A percentile compares a stretch with the other conserved stretches of the same genome.
These are phyloP conservation scores for Paraphaeosphaeria minitans DNA, from an alignment of 2,329 filamentous ascomycete species.

Conservation along the genomic window DNA sequence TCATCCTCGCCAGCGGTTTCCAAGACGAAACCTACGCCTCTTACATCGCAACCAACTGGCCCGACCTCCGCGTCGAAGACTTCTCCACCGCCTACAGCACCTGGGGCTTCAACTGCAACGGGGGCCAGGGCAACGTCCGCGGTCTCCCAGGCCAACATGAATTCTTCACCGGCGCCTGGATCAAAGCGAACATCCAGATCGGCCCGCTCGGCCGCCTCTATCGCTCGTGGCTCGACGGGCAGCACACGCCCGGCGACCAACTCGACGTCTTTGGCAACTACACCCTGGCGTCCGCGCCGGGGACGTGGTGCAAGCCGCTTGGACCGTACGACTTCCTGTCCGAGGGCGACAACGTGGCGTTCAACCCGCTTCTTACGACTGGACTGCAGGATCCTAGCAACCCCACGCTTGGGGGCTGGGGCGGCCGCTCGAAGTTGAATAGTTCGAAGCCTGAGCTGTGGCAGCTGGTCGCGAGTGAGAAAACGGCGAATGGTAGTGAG, in stretches of 20 bases:
- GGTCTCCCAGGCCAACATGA: constrained; percentile 14
- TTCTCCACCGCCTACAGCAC: constrained; percentile 14
- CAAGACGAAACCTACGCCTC: constrained; percentile 16
- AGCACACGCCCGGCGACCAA: constrained; percentile 48
- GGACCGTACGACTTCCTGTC: constrained; percentile 14
- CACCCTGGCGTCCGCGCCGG: constrained; percentile 39
- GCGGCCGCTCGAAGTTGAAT: constrained; percentile 47
- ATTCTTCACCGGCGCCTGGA: constrained; percentile 45
- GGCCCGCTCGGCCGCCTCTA: constrained; percentile 46
- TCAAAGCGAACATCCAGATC: constrained; percentile 56
- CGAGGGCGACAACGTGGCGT: constrained; percentile 24
- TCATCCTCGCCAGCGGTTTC: constrained; percentile 19
- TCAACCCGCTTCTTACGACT: constrained; percentile 12
- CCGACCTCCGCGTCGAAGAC: constrained; percentile 14
- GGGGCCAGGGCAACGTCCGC: constrained; percentile 16
- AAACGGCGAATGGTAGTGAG: neutral
- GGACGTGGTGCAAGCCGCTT: constrained; percentile 19
- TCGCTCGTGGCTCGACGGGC: constrained; percentile 52
- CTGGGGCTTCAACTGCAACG: constrained; percentile 20
- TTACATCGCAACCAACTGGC: constrained; percentile 17
- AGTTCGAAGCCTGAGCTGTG: constrained; percentile 3
- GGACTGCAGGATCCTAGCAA: constrained; percentile 30
- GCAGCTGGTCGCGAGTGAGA: constrained; percentile 9
- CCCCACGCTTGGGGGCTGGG: constrained; percentile 50
- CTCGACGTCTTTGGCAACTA: constrained; percentile 47